Evolutionary conservation across 2,329 filamentous ascomycete genomes (phyloP).

Genomic region (Pseudocercospora fuligena): DNA sequence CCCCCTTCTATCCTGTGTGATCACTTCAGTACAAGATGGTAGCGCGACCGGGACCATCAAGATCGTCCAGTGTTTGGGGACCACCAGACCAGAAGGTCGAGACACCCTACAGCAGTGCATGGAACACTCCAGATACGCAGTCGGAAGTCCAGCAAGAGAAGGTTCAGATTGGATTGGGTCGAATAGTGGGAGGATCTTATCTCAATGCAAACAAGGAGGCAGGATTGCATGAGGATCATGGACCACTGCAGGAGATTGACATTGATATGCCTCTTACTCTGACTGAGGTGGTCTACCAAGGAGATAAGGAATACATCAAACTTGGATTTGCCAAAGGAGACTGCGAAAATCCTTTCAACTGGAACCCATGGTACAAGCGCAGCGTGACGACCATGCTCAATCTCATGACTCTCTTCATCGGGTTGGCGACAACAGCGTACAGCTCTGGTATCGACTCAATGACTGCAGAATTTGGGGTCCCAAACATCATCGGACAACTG

Average conservation of each 20-base stretch:
- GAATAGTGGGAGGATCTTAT: conserved; percentile 48
- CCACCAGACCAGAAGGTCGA: conserved; percentile 28
- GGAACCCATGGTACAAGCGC: conserved; percentile 48
- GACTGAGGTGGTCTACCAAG: conserved; percentile 48
- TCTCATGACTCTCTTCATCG: conserved; percentile 60
- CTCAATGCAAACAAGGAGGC: conserved; percentile 41
- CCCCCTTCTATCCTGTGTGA: background rate
- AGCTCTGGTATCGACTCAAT: conserved; percentile 55
- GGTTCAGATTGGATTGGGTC: conserved; percentile 34
- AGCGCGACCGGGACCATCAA: conserved; percentile 25
- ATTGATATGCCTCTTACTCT: conserved; percentile 57
- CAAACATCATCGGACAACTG: conserved; percentile 52
- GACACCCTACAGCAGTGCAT: conserved; percentile 23
- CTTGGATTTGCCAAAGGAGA: conserved; percentile 54
- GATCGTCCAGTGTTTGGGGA: conserved; percentile 30
- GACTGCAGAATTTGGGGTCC: conserved; percentile 51
- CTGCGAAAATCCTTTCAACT: conserved; percentile 59
- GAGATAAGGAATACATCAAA: conserved; percentile 53
- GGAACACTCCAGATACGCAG: conserved; percentile 30
- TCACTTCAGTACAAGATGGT: conserved; percentile 9
- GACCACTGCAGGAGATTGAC: conserved; percentile 50
- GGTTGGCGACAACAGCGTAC: conserved; percentile 60
- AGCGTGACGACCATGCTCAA: conserved; percentile 55
- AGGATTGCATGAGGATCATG: conserved; percentile 40
- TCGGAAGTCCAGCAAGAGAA: conserved; percentile 32